These are phyloP conservation scores for Boletus rubescentipes DNA, from an alignment of 768 basidiomycete species.

Conservation along the genomic window DNA sequence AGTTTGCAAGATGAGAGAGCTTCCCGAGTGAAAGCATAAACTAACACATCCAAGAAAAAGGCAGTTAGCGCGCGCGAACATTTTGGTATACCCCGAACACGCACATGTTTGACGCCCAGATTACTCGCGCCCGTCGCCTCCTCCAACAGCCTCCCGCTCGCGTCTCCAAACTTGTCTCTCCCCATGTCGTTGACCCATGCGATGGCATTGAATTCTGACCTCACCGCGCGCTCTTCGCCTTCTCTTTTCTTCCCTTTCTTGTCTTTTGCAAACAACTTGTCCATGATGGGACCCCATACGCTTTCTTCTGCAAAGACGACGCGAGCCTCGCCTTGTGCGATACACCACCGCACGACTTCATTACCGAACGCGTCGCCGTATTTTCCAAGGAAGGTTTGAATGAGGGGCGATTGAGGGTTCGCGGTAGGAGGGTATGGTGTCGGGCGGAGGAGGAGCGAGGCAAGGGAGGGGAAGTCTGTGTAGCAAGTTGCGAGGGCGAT, in stretches of 20 bases:
- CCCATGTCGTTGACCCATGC: constrained; percentile 91
- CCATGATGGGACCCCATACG: constrained; percentile 59
- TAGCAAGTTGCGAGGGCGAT: constrained; percentile 86
- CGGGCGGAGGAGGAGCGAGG: constrained; percentile 74
- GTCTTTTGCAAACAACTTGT: constrained; percentile 57
- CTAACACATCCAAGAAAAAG: constrained; percentile 39
- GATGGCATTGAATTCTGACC: constrained; percentile 49
- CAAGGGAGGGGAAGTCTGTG: constrained; percentile 82
- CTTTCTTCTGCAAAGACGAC: constrained; percentile 79
- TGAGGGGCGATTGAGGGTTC: constrained; percentile 61
- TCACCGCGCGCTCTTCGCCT: constrained; percentile 38
- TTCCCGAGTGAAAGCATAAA: constrained; percentile 91
- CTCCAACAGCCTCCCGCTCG: constrained; percentile 60
- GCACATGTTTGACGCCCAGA: constrained; percentile 77
- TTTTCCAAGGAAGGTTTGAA: constrained; percentile 70
- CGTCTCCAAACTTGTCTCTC: constrained; percentile 60
- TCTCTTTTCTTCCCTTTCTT: constrained; percentile 27
- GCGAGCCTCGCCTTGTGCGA: constrained; percentile 83
- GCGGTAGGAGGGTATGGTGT: constrained; percentile 59
- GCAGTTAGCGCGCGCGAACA: constrained; percentile 6
- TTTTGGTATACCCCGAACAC: constrained; percentile 16
- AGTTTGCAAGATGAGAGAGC: constrained; percentile 69
- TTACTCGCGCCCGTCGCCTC: constrained; percentile 58
- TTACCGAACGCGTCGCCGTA: constrained; percentile 83
- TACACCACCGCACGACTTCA: constrained; percentile 92